Percentiles rank a stretch among this genome's conserved stretches.
Evolutionary conservation across 495 filamentous ascomycete genomes (phyloP).

Genomic region (Neurospora sp.): DNA sequence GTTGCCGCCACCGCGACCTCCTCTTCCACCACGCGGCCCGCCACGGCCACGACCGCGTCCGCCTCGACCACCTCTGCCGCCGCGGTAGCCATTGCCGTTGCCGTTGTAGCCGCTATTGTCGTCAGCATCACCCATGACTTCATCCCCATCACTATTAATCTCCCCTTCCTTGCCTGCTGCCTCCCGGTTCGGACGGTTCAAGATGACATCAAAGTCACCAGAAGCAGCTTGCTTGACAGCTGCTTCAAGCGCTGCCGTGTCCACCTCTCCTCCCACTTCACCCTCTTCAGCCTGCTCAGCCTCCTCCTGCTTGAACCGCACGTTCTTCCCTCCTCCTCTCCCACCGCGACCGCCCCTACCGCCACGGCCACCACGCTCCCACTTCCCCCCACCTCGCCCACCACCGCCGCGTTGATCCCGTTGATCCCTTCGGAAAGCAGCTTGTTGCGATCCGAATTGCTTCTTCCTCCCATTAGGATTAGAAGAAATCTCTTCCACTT

Average conservation of each 20-base stretch:
- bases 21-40: not conserved
- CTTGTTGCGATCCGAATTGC: not conserved
- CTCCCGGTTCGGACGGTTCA: not conserved
- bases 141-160: conserved; percentile 10
- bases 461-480: not conserved
- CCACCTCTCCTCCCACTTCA: conserved; percentile 12
- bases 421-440: not conserved
- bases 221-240: not conserved
- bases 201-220: not conserved
- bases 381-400: not conserved
- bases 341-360: conserved; percentile 1
- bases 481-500: not conserved
- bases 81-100: too few relatives aligned
- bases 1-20: not conserved
- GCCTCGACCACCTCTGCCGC: not conserved
- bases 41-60: not conserved
- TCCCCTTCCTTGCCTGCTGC: conserved; percentile 17
- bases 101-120: too few relatives aligned
- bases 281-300: not conserved
- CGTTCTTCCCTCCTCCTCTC: conserved; percentile 7
- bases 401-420: not conserved
- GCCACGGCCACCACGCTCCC: not conserved
- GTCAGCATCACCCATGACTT: conserved; percentile 1
- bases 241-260: conserved; percentile 1
- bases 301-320: not conserved